Evolutionary conservation across 2,329 filamentous ascomycete species (phyloP), one percentile per base, ranked within the genome.

Genomic region (Colletotrichum musicola): DNA sequence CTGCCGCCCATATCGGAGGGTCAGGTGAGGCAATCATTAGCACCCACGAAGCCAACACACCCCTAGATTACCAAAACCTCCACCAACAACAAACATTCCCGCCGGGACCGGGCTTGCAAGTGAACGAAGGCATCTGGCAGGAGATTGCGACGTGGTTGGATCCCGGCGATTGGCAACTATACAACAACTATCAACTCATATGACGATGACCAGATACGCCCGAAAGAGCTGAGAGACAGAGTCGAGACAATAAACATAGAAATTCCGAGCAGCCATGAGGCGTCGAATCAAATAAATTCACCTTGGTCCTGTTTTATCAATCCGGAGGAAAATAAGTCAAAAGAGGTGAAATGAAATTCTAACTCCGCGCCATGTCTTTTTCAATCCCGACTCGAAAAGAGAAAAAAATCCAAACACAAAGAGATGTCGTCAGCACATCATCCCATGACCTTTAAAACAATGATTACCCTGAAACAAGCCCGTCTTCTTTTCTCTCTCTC

Each of bases 141-240:
- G 79, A 81, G 64, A 64, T 81, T 46, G 71, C 79, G 49, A 77
- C 77, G 1, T 81, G 80, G 79, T 79, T 81, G 66, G 79, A 80
- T 38, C 76, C 77, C 50, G 77, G 79, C 40, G 68, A 71, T 44
- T 40, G 55, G 56, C 68, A 70, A 60, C n/a, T 71, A 47, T 71
- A 71, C 42, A 69, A 56, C 49, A 60, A 35, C 40, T 62, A 69
- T 42, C 69, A 69, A 50, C 38, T 63, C 49, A 59, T 69, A 47
- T 62, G 22, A 25, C 4, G 22, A 25, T 25, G 27, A 55, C 22
- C 50, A 44, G 30, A 35, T 35, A 10, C 30, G 10, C 7, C 30
- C 53, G 59, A 60, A 6, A 25, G 22, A 25, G 25, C 14, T 20
- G 16, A 44, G 40, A 35, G 44, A 51, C 6, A 64, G 9, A 35